Evolutionary conservation across 176 grass and related monocot genomes (phyloP), one percentile per base, ranked within the genome.

Genomic region (Elymus sibiricus): DNA sequence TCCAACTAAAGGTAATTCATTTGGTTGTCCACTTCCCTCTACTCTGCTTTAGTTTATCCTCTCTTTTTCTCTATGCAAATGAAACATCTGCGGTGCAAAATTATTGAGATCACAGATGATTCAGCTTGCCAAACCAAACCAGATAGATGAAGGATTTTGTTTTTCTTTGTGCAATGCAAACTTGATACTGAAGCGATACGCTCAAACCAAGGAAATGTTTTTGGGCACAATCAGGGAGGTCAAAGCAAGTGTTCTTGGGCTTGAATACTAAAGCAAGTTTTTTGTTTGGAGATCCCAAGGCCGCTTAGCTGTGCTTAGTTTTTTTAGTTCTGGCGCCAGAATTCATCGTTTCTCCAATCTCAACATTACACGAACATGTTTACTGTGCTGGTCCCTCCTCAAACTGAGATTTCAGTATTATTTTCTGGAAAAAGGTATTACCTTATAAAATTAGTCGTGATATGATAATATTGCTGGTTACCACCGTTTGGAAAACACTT

Each of bases 1-100:
- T 59, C 67, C 84, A 0, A 83, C 43, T 16, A 69, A 90, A 83
- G 84, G 89, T 90, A 86, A 16, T 47, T 67, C 42, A 65, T 67
- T 43, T 67, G 53, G 25, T 86, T 86, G 63, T 31, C n/a, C 29
- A 37, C 22, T 51, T 86, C 11, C 49, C 70, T 78, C 2, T 82
- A 29, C 3, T 47, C 26, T 64, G 21, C 5, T 47, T 17, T 31
- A 39, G 5, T 44, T 53, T 59, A 26, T 47, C 40, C 24, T 74
- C 6, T 60, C 32, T 32, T 9, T 73, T 77, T 17, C 47, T 53
- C 39, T 51, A 14, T 76, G 22, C 64, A 31, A 80, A 74, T 32
- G 32, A 56, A 82, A 65, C 24, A 53, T 76, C 31, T 4, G 4
- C 11, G 11, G 32, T 78, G 13, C 17, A 72, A 72, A 77, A 14